Percentiles rank a stretch among this genome's conserved stretches.
These are phyloP conservation scores for Arthrobotrys pseudoclavata DNA, from an alignment of 2,329 filamentous ascomycete genomes.

Conservation along the genomic window DNA sequence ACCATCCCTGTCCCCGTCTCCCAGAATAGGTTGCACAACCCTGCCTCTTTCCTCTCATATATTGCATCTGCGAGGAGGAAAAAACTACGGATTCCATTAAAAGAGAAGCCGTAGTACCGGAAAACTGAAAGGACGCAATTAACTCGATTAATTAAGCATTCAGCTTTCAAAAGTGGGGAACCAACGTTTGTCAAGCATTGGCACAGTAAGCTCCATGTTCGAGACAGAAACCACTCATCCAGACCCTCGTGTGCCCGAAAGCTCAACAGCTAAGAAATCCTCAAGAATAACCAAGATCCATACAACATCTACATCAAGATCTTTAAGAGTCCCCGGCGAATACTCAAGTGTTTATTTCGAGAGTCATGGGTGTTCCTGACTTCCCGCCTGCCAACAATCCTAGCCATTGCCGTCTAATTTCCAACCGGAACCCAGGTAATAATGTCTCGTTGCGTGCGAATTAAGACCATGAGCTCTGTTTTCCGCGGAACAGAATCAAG, in stretches of 20 bases:
- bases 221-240: background rate
- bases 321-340: slow-evolving; percentile 25
- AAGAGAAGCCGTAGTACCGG: background rate
- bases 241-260: background rate
- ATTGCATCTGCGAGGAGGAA: background rate
- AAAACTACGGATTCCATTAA: slow-evolving; percentile 8
- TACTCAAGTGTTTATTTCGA: slow-evolving; percentile 12
- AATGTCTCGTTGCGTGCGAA: slow-evolving; percentile 24
- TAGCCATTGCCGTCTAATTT: slow-evolving; percentile 17
- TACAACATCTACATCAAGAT: slow-evolving; percentile 14
- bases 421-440: background rate
- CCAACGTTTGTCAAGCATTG: slow-evolving; percentile 16
- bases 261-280: slow-evolving; percentile 4
- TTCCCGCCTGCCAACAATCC: slow-evolving; percentile 20
- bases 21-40: slow-evolving; percentile 53
- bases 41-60: slow-evolving; percentile 2
- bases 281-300: slow-evolving; percentile 21
- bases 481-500: slow-evolving; percentile 39
- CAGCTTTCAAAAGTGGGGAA: slow-evolving; percentile 16
- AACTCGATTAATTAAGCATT: slow-evolving; percentile 1
- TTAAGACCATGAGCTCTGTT: slow-evolving; percentile 21
- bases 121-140: background rate
- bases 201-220: slow-evolving; percentile 17
- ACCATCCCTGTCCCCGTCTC: slow-evolving; percentile 38
- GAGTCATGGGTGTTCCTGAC: slow-evolving; percentile 4